These are phyloP conservation scores for Colletotrichum eleusines DNA, from an alignment of 2,329 filamentous ascomycete genomes.

Conservation along the genomic window DNA sequence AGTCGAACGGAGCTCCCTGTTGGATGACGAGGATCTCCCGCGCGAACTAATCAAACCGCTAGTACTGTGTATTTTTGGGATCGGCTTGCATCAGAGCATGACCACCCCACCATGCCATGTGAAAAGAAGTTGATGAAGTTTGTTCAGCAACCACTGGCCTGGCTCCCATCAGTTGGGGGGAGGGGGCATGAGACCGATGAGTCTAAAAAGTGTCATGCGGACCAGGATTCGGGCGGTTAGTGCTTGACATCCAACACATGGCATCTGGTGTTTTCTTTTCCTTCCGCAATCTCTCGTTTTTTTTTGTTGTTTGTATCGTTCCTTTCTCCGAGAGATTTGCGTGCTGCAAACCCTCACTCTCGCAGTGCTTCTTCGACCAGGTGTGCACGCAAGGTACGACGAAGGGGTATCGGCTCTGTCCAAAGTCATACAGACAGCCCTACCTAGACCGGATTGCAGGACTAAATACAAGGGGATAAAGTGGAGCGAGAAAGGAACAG, in stretches of 20 bases:
- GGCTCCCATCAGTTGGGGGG: neutral
- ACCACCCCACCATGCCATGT: neutral
- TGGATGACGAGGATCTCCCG: constrained; percentile 22
- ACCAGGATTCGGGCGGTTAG: constrained; percentile 8
- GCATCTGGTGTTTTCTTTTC: constrained; percentile 2
- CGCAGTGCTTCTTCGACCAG: neutral
- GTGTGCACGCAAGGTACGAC: neutral
- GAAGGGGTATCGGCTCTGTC: neutral
- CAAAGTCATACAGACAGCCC: constrained; percentile 27
- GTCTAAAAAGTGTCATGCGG: constrained; percentile 17
- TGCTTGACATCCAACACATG: constrained; percentile 13
- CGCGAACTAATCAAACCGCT: neutral
- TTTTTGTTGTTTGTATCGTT: too few species aligned
- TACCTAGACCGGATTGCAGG: neutral
- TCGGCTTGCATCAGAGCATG: constrained; percentile 11
- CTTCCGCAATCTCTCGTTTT: neutral
- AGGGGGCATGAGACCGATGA: constrained; percentile 24
- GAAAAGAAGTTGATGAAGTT: neutral
- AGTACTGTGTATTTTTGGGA: constrained; percentile 2
- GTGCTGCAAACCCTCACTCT: neutral
- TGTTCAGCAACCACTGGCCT: neutral
- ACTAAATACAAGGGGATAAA: neutral
- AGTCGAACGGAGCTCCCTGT: constrained; percentile 16
- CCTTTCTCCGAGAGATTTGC: neutral
- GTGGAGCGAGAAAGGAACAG: constrained; percentile 25